Evolutionary conservation across 305 asterid species (phyloP), one percentile per base, ranked within the genome.

Genomic region (Coffea humblotiana): DNA sequence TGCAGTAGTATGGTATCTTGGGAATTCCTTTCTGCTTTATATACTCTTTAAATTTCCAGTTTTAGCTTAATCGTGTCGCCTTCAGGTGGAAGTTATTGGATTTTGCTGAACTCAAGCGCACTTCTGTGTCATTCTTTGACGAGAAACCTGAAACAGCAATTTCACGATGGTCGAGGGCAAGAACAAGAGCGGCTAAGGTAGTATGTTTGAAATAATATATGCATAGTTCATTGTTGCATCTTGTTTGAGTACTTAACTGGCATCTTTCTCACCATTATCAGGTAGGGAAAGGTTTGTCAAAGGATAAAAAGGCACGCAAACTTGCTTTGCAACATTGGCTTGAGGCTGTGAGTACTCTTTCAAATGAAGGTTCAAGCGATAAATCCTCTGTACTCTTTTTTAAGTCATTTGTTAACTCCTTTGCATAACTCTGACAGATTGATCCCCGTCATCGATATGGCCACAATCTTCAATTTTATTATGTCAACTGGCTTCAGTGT

Each of bases 321-420:
- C 99, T 95, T 58, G 99, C 97, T 74, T 75, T 95, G 88, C 98
- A 93, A 84, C 98, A 93, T 85, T 95, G 99, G 97, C 97, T 95
- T 15, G 98, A 93, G 86, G 98, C 98, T 71, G 97, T 95, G 80
- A 95, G 98, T 87, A 79, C 45, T 66, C 35, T 61, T 56, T 47
- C 25, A 68, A 35, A 72, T 73, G 67, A 72, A 75, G 67, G n/a
- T 65, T 65, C 56, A 21, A 19, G 29, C 37, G n/a, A 14, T 48
- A 9, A 48, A 0, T 29, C 74, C 8, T 56, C 15, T 65, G 68
- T 29, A 56, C 74, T n/a, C 45, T 73, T 64, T 63, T 27, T 15
- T 14, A 48, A 71, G 61, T 63, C 60, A 12, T 23, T 52, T 77
- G 35, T 63, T 81, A 48, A 71, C 29, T 19, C 8, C 40, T 73